Evolutionary conservation across 805 yeast species (phyloP).

Genomic region (Hanseniaspora hatyaiensis): DNA sequence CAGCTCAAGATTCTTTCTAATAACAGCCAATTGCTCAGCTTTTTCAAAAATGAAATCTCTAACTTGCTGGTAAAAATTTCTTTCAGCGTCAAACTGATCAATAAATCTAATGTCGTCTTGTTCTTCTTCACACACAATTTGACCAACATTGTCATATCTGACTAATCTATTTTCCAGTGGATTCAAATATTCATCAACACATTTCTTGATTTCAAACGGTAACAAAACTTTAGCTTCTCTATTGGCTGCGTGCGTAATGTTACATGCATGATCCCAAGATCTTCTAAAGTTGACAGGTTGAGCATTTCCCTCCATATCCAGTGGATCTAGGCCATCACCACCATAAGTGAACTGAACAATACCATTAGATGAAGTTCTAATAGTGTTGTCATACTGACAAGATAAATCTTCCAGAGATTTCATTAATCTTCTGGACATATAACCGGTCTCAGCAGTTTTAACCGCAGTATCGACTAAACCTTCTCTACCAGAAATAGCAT

Average conservation of each 20-base stretch:
- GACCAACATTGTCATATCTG: constrained; percentile 66
- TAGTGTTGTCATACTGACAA: constrained; percentile 84
- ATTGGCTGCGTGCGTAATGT: constrained; percentile 46
- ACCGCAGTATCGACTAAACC: constrained; percentile 99
- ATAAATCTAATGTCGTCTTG: constrained; percentile 47
- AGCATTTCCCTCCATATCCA: constrained; percentile 99
- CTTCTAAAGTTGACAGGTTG: constrained; percentile 85
- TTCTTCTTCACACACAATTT: constrained; percentile 35
- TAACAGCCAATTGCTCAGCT: constrained; percentile 43
- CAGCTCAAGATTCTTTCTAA: constrained; percentile 40
- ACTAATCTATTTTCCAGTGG: constrained; percentile 52
- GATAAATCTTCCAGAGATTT: constrained; percentile 93
- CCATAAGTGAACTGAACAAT: constrained; percentile 97
- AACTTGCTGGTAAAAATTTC: constrained; percentile 70
- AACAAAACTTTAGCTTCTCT: constrained; percentile 42
- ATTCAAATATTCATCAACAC: constrained; percentile 43
- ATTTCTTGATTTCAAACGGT: constrained; percentile 56
- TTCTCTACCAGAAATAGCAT: constrained; percentile 98
- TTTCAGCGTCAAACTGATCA: constrained; percentile 79
- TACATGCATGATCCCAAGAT: constrained; percentile 86
- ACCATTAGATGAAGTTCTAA: constrained; percentile 88
- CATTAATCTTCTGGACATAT: constrained; percentile 96
- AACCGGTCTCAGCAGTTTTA: constrained; percentile 97
- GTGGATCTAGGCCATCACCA: constrained; percentile 96
- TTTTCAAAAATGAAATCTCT: constrained; percentile 49